A percentile compares a stretch with the other conserved stretches of the same genome.
phyloP scores from a whole-genome alignment of 192 early-diverging fungal species.

The Chytriomyces sp. region DNA sequence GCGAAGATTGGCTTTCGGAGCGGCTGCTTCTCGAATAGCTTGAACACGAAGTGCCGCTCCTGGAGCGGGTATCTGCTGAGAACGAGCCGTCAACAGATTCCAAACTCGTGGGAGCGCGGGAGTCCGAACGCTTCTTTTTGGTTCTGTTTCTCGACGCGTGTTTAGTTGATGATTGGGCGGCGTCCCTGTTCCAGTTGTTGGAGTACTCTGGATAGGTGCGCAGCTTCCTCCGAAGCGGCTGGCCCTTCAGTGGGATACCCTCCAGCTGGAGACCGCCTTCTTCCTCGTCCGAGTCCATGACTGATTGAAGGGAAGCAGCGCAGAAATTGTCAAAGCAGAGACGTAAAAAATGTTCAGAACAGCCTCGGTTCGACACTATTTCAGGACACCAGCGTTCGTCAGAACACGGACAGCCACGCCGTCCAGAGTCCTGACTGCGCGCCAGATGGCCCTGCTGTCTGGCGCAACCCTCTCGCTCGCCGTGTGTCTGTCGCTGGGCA shows the following conservation, averaged over 20 bases:
- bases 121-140: not conserved
- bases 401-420: no score
- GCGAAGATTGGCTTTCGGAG: no score
- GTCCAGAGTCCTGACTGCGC: no score
- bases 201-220: constrained; percentile 1
- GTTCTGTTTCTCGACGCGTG: not conserved
- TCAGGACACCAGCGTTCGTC: no score
- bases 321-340: no score
- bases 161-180: not conserved
- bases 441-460: no score
- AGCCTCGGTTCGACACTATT: no score
- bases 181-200: constrained; percentile 22
- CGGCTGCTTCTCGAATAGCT: no score
- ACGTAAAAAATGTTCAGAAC: no score
- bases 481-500: not conserved
- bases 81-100: not conserved
- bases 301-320: no score
- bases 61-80: not conserved
- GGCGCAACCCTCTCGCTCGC: not conserved
- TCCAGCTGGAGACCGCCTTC: not conserved
- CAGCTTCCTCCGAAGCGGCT: not conserved
- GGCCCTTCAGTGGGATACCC: constrained; percentile 4
- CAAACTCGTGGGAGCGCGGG: not conserved
- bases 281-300: not conserved
- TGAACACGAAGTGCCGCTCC: not conserved